phyloP scores from a whole-genome alignment of 164 flowering plant genomes.

The Tinospora cordifolia region DNA sequence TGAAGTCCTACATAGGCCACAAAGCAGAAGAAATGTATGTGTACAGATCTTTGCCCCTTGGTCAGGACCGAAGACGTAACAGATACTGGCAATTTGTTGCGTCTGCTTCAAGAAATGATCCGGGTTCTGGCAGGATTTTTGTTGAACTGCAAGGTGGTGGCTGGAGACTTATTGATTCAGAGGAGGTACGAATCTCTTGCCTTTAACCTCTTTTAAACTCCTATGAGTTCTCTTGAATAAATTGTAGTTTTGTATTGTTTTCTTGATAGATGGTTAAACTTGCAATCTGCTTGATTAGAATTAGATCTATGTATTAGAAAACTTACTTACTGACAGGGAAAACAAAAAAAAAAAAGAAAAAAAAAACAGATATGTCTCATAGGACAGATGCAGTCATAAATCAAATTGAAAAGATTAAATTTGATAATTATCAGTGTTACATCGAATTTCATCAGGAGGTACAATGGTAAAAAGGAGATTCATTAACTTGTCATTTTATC shows the following conservation, averaged over 20 bases:
- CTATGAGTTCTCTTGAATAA: background rate
- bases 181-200: constrained; percentile 43
- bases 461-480: no score
- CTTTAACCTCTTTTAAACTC: background rate
- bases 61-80: constrained; percentile 84
- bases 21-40: constrained; percentile 80
- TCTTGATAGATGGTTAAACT: background rate
- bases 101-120: constrained; percentile 66
- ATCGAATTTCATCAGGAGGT: no score
- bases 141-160: constrained; percentile 61
- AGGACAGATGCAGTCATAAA: no score
- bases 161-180: constrained; percentile 87
- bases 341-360: no score
- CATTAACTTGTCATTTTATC: no score
- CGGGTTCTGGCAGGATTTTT: constrained; percentile 78
- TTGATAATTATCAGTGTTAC: no score
- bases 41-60: constrained; percentile 83
- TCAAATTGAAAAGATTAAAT: no score
- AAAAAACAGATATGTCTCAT: no score
- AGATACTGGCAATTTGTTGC: constrained; percentile 82
- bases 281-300: background rate
- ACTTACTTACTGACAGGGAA: no score
- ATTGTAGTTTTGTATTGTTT: background rate
- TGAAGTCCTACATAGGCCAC: constrained; percentile 67
- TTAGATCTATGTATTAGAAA: no score